A percentile compares a stretch with the other conserved stretches of the same genome.
Conservation (phyloP, 1,284 basidiomycete genomes). For the Pyrrhoderma lamaoense region DNA sequence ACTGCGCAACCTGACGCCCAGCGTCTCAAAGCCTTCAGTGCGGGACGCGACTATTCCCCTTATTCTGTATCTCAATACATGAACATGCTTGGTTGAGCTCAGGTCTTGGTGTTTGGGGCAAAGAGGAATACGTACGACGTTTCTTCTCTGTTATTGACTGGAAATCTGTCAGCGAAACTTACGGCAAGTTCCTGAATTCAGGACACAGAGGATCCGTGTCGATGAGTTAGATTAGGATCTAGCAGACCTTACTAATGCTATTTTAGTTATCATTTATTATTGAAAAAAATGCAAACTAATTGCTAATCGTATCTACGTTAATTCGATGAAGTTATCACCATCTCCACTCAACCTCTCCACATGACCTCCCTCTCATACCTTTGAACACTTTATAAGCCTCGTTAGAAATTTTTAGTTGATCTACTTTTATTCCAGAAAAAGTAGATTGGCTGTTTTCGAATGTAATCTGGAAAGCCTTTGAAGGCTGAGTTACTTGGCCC, state of each 20-base stretch:
- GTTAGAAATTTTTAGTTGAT: slow-evolving; percentile 76
- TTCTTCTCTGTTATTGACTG: slow-evolving; percentile 92
- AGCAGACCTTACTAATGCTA: neutral
- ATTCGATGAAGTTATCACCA: slow-evolving; percentile 38
- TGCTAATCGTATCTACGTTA: neutral
- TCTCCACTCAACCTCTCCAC: slow-evolving; percentile 66
- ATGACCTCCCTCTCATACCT: slow-evolving; percentile 58
- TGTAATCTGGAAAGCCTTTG: slow-evolving; percentile 63
- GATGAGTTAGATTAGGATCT: neutral
- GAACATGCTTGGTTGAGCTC: slow-evolving; percentile 90
- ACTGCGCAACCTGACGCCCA: neutral
- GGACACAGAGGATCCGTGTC: neutral
- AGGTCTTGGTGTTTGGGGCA: slow-evolving; percentile 91
- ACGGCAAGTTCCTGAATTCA: slow-evolving; percentile 8
- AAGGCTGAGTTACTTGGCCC: slow-evolving; percentile 30
- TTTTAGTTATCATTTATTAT: neutral
- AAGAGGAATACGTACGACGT: slow-evolving; percentile 81
- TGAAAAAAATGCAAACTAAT: neutral
- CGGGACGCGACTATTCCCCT: slow-evolving; percentile 39
- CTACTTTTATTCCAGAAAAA: slow-evolving; percentile 77
- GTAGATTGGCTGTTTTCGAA: slow-evolving; percentile 71
- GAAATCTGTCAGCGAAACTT: slow-evolving; percentile 50
- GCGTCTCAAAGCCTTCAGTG: neutral
- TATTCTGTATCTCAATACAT: slow-evolving; percentile 82
- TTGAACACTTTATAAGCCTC: slow-evolving; percentile 71